Evolutionary conservation across 192 early-diverging fungal genomes (phyloP), one percentile per base, ranked within the genome.

Genomic region (Podila epigama): DNA sequence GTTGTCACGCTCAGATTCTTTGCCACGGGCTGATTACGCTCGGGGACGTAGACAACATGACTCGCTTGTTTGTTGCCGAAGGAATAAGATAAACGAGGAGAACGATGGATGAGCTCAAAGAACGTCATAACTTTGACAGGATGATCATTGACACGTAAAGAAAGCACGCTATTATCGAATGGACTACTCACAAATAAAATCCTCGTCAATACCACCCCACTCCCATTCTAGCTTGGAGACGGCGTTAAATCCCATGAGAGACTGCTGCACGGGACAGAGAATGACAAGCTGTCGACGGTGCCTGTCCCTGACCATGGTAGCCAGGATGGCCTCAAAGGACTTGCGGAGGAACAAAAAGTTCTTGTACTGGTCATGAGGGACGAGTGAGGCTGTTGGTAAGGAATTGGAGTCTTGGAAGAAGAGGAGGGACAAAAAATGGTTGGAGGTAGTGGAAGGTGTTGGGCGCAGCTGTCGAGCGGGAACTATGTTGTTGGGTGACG

Each of bases 171-270:
- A 12, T 13, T 6, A 20, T 22, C 6, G 22, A 5, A 5, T 51
- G 48, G 5, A 6, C 6, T 2, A 60, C 71, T 16, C 63, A 75
- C 71, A 34, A 16, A 75, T 60, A 33, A 75, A 75, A 29, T 75
- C 71, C n/a, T 75, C 71, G 37, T 75, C 71, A 18, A 75, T 75
- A 18, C 71, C 71, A 20, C 71, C 71, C 71, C 71, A 75, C 56
- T 75, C 71, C 71, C 71, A 75, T 51, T 75, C 71, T 28, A 75
- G 25, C 2, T 58, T 60, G 9, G 65, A 67, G 35, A 62, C 32
- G 12, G 58, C 40, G 36, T 75, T 41, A 12, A 40, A 22, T 2
- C 71, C 65, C 53, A 66, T 75, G 59, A 75, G 65, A 5, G 71
- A 67, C 33, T 56, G 60, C 13, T 75, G 71, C 44, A 58, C 60